Percentiles rank a stretch among this genome's conserved stretches.
Conservation (phyloP, 1,139 yeast genomes). For the Protomyces inouyei region DNA sequence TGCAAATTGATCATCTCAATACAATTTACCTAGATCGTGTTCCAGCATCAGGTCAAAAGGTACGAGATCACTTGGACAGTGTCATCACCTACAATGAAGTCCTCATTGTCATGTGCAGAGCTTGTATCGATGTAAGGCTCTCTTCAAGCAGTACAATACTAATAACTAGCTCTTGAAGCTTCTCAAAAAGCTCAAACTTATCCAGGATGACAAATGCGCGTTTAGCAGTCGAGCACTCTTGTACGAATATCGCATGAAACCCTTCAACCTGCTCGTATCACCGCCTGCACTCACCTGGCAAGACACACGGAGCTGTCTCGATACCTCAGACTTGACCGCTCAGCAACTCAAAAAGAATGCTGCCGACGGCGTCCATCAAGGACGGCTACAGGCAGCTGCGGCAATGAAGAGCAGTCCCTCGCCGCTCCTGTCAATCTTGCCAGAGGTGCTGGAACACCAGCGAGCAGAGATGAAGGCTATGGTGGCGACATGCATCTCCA, state of each 20-base stretch:
- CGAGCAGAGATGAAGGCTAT: neutral
- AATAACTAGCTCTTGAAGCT: neutral
- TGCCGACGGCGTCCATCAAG: neutral
- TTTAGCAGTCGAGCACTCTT: neutral
- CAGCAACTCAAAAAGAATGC: neutral
- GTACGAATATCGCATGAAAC: conserved; percentile 6
- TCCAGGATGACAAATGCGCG: neutral
- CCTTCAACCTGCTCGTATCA: conserved; percentile 5
- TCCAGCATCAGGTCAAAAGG: neutral
- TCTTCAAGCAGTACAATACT: neutral
- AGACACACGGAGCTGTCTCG: neutral
- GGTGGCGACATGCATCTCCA: neutral
- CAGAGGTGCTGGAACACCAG: neutral
- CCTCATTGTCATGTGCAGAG: neutral
- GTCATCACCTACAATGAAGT: conserved; percentile 1
- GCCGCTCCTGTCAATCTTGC: neutral
- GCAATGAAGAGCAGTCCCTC: neutral
- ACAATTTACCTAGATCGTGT: conserved; percentile 7
- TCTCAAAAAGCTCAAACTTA: neutral
- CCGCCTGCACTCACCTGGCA: neutral
- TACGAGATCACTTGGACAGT: neutral
- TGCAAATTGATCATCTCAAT: conserved; percentile 4
- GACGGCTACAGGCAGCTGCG: neutral
- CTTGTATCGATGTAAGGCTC: neutral
- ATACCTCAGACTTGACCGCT: neutral